phyloP scores from a whole-genome alignment of 2,329 filamentous ascomycete genomes.

The Furcasterigmium furcatum region DNA sequence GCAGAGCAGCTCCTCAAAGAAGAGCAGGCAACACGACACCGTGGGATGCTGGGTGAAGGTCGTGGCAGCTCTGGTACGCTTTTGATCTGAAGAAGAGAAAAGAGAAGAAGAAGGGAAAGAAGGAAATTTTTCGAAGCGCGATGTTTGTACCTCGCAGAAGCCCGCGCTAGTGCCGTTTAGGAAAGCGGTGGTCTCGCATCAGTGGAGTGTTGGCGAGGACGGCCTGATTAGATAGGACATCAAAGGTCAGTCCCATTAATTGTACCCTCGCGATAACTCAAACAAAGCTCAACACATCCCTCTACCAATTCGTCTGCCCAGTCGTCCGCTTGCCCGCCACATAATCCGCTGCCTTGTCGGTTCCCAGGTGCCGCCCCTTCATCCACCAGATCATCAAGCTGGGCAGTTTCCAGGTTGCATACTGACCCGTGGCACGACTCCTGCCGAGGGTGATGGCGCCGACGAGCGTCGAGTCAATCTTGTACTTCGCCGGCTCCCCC shows the following conservation, averaged over 20 bases:
- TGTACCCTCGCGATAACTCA: too few relatives aligned
- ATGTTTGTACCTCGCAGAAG: conserved; percentile 2
- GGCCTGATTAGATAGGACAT: too few relatives aligned
- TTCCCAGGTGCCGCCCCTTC: conserved; percentile 26
- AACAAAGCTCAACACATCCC: too few relatives aligned
- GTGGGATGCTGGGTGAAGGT: conserved; percentile 56
- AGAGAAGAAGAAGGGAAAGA: conserved; percentile 25
- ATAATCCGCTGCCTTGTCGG: conserved; percentile 9
- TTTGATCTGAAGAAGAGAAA: conserved; percentile 55
- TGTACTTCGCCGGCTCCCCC: conserved; percentile 13
- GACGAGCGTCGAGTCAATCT: conserved; percentile 23
- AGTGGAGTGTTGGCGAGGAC: too few relatives aligned
- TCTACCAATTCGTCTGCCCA: conserved; percentile 7
- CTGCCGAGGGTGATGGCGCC: conserved; percentile 36
- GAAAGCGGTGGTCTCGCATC: conserved; percentile 3
- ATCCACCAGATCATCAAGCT: conserved; percentile 25
- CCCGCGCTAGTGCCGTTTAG: conserved; percentile 16
- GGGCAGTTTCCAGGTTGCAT: conserved; percentile 27
- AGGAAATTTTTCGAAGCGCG: conserved; percentile 21
- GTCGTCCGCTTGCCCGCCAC: conserved; percentile 7
- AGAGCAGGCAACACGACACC: conserved; percentile 62
- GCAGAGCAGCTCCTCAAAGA: conserved; percentile 45
- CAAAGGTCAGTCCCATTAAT: too few relatives aligned
- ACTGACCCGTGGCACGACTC: conserved; percentile 28
- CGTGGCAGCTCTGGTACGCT: conserved; percentile 62